Evolutionary conservation across 176 grass and related monocot genomes (phyloP), one percentile per base, ranked within the genome.

Genomic region (Melocanna baccifera): DNA sequence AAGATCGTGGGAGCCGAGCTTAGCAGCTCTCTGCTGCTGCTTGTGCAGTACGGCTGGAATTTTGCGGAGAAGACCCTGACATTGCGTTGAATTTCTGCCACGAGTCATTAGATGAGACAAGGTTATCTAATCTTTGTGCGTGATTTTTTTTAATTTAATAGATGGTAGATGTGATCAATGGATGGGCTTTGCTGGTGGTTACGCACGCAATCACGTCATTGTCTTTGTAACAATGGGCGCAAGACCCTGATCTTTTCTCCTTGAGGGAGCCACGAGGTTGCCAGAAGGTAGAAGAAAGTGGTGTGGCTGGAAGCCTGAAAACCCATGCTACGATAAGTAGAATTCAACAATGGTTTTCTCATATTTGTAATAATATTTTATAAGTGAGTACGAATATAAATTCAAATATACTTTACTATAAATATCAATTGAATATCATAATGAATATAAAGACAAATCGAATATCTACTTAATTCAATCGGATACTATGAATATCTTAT

Each of bases 1-100:
- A 83, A 86, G 79, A 81, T 78, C 84, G 73, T 71, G 73, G 78
- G 77, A 73, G 53, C 85, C 53, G 16, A 79, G 43, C 69, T 26
- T 48, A 14, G 12, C 46, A 15, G 46, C 46, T 48, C 46, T 52
- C 50, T 0, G 50, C 50, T 6, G 48, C 48, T 1, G 48, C 76
- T 8, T 48, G 5, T 1, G 69, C 65, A 48, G 62, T 40, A 71
- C 68, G 4, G 15, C 30, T 30, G 68, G 1, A 1, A 3, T 16
- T 52, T 56, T 64, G 0, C 37, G 0, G 1, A 5, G 0, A 9
- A 6, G 6, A 26, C 68, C 87, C 39, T 59, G 26, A 3, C 0
- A 2, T 61, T n/a, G 2, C 0, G 0, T 0, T 0, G 4, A 62
- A 48, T 83, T 28, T 0, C 0, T 2, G 1, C 6, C 3, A 1